Base-by-base conservation (phyloP, 148 eudicot genomes). In the Bassia scoparia region DNA sequence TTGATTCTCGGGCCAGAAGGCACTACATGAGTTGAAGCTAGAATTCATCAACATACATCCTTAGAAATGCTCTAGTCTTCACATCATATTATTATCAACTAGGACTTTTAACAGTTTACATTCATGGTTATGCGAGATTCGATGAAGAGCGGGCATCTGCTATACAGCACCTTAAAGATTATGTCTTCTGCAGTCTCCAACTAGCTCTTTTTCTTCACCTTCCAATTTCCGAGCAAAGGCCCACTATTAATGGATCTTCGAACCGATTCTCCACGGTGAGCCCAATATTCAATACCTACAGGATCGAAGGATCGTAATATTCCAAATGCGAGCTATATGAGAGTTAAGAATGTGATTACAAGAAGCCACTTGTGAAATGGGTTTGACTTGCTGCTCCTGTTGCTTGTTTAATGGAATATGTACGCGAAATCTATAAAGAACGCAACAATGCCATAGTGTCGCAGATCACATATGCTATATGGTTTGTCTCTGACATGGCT, bases 191-290 rank as follows among this genome's bases (percentile, higher is more conserved):
- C n/a, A n/a, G n/a, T n/a, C 79, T 92, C 18, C 99, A n/a, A 78
- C 88, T 96, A 33, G 99, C 97, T 70, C 99, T n/a, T 96, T n/a
- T 96, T 96, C 88, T 96, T 96, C 81, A 96, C 99, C 73, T 96
- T 92, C 84, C 87, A 96, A 26, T 86, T 87, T n/a, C 14, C n/a
- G 99, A 11, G 87, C 99, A 64, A 96, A 92, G 83, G n/a, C 92
- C 61, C 99, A 96, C 71, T 89, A 92, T 62, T 96, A n/a, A 86
- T 77, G 99, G 99, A n/a, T n/a, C n/a, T n/a, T 26, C 84, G 96
- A 76, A 92, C n/a, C 99, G 33, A 90, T 96, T 56, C 97, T 96
- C 55, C 97, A 96, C 44, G 99, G n/a, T 18, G 99, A 14, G n/a
- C 99, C 58, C 88, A 84, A 75, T 96, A 96, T 72, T n/a, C n/a